Evolutionary conservation across 192 early-diverging fungal species (phyloP), one percentile per base, ranked within the genome.

Genomic region (Umbelopsis ramanniana): DNA sequence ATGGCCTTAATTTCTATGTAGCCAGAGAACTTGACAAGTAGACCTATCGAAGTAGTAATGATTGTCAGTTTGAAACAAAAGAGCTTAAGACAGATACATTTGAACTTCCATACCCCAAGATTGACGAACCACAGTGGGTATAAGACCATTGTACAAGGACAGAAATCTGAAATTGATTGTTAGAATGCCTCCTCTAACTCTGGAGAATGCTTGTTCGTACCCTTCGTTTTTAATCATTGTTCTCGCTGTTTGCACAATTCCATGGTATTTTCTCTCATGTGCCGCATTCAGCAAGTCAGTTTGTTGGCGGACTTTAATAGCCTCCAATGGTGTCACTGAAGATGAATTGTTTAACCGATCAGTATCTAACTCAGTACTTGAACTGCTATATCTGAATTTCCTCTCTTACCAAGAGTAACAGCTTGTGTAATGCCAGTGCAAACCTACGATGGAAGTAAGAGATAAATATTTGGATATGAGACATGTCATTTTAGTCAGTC

Each of bases 301-400:
- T 45, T 83, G 81, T 66, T 83, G 81, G 11, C 81, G 73, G 46
- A 83, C 76, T 46, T 83, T 83, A 21, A 83, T 74, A 63, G 81
- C 78, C 40, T 83, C 81, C 33, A 83, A 55, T 33, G 81, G 81
- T 19, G 81, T 83, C 6, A 83, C 81, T 76, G 15, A 50, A 47
- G 22, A 50, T 29, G 29, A 26, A 55, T 19, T 40, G 29, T 21
- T 17, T 50, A 1, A 12, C 2, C 48, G 0, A 22, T 23, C 15
- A 50, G 40, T 19, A 12, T 14, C 12, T 47, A 8, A 40, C 17
- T 17, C 3, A 24, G 15, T 46, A 33, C 11, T 52, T 9, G 40
- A 12, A 43, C 29, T 43, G 40, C 40, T 6, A 43, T 43, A 11
- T 43, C 11, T 7, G 6, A 4, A 12, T 12, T 7, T 43, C 8